Evolutionary conservation across 2,329 filamentous ascomycete genomes (phyloP), one percentile per base, ranked within the genome.

Genomic region (Xylariomycetidae sp.): DNA sequence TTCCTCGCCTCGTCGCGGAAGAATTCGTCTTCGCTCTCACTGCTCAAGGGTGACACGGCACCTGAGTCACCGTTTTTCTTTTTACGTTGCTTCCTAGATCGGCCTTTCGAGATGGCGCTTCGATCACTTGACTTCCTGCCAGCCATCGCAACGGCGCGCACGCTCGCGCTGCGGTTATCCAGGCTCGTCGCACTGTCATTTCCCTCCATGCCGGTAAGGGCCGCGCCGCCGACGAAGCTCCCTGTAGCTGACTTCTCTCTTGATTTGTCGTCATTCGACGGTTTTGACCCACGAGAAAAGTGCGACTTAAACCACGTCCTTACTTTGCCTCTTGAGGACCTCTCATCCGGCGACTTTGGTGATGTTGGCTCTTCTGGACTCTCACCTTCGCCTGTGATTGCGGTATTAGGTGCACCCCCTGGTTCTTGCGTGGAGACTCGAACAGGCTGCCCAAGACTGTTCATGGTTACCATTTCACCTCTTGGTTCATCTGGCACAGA

Each of bases 301-400:
- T 66, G 70, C 16, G 67, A 70, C 51, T 70, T 77, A 34, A 79
- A 61, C 74, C 74, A 78, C 25, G 62, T 65, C 44, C 67, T 75
- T 27, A 74, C 66, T 19, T 37, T 46, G 20, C 46, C 46, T 8
- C 40, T 42, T 3, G 47, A 46, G 6, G 37, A 36, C 39, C 64
- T 67, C 31, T 58, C 56, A 13, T 42, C 51, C 6, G 53, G 47
- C 4, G 56, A 57, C 8, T 38, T n/a, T 8, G 20, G 20, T 23
- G 20, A 23, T 23, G 8, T 48, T 11, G 45, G 39, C 12, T 47
- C n/a, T n/a, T n/a, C n/a, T n/a, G n/a, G 29, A 30, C 42, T 48
- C 17, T 45, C 38, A 37, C 33, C 38, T 6, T 14, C 26, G 12
- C 41, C 42, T 3, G 36, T 29, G 7, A 38, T 44, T n/a, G 31